Conservation (phyloP, 2,329 filamentous ascomycete species). For the Cladosporium velox region DNA sequence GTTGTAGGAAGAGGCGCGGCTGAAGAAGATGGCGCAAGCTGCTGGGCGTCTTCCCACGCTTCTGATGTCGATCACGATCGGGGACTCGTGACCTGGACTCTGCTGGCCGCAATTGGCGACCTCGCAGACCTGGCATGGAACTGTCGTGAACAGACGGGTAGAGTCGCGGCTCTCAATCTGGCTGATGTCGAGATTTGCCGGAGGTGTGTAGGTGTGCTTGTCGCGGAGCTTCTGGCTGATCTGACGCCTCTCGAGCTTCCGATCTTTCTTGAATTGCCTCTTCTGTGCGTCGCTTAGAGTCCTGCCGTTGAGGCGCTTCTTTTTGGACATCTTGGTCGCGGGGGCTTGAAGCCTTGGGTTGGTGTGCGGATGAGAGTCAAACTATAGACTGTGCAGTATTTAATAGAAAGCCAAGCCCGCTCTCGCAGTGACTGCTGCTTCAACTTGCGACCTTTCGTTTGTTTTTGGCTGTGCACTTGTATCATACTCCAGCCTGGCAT, state of each 20-base stretch:
- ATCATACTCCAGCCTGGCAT: too few relatives aligned
- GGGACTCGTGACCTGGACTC: background rate
- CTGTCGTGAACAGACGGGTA: background rate
- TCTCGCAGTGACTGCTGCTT: background rate
- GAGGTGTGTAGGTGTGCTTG: background rate
- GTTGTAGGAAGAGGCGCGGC: background rate
- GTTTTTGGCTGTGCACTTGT: too few relatives aligned
- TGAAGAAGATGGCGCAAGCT: background rate
- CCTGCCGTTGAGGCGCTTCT: background rate
- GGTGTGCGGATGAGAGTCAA: background rate
- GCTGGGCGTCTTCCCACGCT: background rate
- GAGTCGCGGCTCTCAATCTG: background rate
- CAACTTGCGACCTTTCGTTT: too few relatives aligned
- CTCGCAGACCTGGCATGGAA: background rate
- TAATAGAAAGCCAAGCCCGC: too few relatives aligned
- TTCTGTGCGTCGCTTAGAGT: background rate
- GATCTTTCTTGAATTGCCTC: background rate
- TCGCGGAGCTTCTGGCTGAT: background rate
- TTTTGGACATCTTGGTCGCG: background rate
- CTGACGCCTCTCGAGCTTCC: background rate
- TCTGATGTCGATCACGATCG: background rate
- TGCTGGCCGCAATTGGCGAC: background rate
- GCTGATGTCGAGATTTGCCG: background rate
- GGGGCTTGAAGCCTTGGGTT: background rate
- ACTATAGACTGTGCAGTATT: too few relatives aligned